A percentile compares a stretch with the other conserved stretches of the same genome.
These are phyloP conservation scores for Adansonia digitata DNA, from an alignment of 345 rosid species.

Conservation along the genomic window DNA sequence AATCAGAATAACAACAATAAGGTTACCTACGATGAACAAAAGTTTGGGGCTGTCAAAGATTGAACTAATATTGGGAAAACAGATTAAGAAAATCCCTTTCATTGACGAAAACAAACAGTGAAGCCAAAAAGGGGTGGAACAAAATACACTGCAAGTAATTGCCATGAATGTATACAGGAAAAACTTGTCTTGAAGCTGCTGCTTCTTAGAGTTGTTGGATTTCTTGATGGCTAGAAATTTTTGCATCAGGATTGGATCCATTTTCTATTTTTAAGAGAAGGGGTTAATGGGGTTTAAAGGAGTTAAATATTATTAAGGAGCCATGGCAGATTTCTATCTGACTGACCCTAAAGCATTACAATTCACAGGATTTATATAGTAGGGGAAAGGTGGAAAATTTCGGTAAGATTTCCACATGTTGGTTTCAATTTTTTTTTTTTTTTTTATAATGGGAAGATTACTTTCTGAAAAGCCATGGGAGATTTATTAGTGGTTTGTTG, in stretches of 20 bases:
- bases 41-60: constrained; percentile 29
- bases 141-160: constrained; percentile 29
- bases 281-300: neutral
- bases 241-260: constrained; percentile 28
- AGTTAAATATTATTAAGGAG: too few relatives aligned
- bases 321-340: constrained; percentile 26
- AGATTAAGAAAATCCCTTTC: constrained; percentile 22
- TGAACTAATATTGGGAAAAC: constrained; percentile 24
- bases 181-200: constrained; percentile 23
- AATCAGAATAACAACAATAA: constrained; percentile 41
- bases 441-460: neutral
- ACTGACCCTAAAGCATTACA: constrained; percentile 25
- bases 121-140: constrained; percentile 36
- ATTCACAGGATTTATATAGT: constrained; percentile 21
- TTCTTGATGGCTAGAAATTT: constrained; percentile 28
- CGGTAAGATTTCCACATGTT: constrained; percentile 13
- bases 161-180: constrained; percentile 21
- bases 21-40: constrained; percentile 50
- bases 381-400: constrained; percentile 12
- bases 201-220: constrained; percentile 28
- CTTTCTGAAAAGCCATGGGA: constrained; percentile 29
- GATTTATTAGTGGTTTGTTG: constrained; percentile 19
- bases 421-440: constrained; percentile 1
- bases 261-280: too few relatives aligned
- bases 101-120: constrained; percentile 21